A percentile compares a stretch with the other conserved stretches of the same genome.
Evolutionary conservation across 2,329 filamentous ascomycete species (phyloP).

Genomic region (Cercospora beticola): DNA sequence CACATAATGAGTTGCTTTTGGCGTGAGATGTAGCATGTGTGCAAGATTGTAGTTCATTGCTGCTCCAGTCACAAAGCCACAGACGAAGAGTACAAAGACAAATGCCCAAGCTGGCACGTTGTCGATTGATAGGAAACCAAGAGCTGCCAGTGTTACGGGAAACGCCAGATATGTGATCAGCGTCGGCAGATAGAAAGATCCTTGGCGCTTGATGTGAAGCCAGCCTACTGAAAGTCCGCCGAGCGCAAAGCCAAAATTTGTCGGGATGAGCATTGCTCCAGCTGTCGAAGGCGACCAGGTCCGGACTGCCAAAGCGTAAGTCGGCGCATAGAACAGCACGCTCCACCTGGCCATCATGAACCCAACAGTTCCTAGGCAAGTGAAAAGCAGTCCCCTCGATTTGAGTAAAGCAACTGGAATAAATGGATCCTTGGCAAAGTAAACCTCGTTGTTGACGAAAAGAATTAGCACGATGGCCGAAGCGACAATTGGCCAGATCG

Average conservation of each 20-base stretch:
- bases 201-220: slow-evolving; percentile 70
- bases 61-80: slow-evolving; percentile 71
- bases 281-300: slow-evolving; percentile 68
- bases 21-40: slow-evolving; percentile 72
- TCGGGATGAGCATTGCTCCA: slow-evolving; percentile 75
- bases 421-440: slow-evolving; percentile 66
- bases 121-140: slow-evolving; percentile 58
- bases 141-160: slow-evolving; percentile 56
- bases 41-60: slow-evolving; percentile 78
- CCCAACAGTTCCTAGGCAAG: slow-evolving; percentile 71
- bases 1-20: slow-evolving; percentile 67
- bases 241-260: slow-evolving; percentile 73
- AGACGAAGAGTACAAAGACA: slow-evolving; percentile 62
- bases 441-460: slow-evolving; percentile 63
- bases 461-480: slow-evolving; percentile 59
- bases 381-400: slow-evolving; percentile 68
- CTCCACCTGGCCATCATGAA: slow-evolving; percentile 81
- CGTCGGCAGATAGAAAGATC: slow-evolving; percentile 64
- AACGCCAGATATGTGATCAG: slow-evolving; percentile 61
- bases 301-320: slow-evolving; percentile 75
- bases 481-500: slow-evolving; percentile 58
- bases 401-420: slow-evolving; percentile 70
- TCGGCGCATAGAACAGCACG: slow-evolving; percentile 76
- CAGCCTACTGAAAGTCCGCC: slow-evolving; percentile 73
- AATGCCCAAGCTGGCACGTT: slow-evolving; percentile 55